A percentile compares a stretch with the other conserved stretches of the same genome.
These are phyloP conservation scores for Eremothecium sinecaudum DNA, from an alignment of 1,139 yeast genomes.

Conservation along the genomic window DNA sequence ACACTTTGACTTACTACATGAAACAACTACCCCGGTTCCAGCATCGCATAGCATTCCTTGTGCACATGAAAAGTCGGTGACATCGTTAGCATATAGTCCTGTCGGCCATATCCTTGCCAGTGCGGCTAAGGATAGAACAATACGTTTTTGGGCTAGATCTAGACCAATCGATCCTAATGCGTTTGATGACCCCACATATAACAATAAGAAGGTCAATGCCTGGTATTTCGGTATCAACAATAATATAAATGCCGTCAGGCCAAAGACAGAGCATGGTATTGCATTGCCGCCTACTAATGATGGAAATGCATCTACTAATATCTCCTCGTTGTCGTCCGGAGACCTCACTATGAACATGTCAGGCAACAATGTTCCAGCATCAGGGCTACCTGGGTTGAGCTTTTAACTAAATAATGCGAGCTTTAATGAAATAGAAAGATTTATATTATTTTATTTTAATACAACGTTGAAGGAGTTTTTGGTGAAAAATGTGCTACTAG, in stretches of 20 bases:
- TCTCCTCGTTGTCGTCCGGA: background rate
- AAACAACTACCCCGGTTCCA: conserved; percentile 15
- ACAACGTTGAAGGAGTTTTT: too few species aligned
- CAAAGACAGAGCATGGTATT: conserved; percentile 29
- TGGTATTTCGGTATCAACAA: conserved; percentile 67
- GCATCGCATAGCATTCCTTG: conserved; percentile 62
- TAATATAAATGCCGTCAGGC: conserved; percentile 46
- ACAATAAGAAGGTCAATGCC: conserved; percentile 60
- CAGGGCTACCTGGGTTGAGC: conserved; percentile 13
- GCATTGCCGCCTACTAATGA: conserved; percentile 25
- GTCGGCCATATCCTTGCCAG: conserved; percentile 84
- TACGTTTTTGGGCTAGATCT: conserved; percentile 92
- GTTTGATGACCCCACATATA: conserved; percentile 71
- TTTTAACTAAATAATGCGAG: too few species aligned
- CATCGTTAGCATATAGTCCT: conserved; percentile 87
- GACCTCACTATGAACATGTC: background rate
- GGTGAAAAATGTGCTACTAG: too few species aligned
- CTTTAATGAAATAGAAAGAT: conserved; percentile 2
- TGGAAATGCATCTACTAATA: conserved; percentile 2
- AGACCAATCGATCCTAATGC: conserved; percentile 84
- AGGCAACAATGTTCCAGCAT: conserved; percentile 6
- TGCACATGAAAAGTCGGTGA: conserved; percentile 91
- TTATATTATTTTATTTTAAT: conserved; percentile 2
- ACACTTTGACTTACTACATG: conserved; percentile 58
- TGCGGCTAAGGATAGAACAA: conserved; percentile 88